Percentiles rank a stretch among this genome's conserved stretches.
Evolutionary conservation across 2,329 filamentous ascomycete genomes (phyloP).

Genomic region (Sphaceloma murrayae): DNA sequence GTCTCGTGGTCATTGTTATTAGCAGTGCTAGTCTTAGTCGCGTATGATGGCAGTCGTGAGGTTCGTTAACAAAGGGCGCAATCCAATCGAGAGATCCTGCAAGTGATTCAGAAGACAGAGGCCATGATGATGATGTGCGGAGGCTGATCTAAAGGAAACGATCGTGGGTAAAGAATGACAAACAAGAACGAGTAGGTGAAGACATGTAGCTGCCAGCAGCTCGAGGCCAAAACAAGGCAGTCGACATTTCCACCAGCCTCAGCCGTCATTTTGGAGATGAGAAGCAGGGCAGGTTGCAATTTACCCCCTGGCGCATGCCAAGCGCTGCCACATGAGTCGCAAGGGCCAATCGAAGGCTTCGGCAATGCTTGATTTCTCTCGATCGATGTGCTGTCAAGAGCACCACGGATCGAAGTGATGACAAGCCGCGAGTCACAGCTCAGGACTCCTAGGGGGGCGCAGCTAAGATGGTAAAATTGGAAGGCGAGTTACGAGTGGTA

Average conservation of each 20-base stretch:
- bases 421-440: no score
- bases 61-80: background rate
- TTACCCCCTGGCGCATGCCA: slow-evolving; percentile 13
- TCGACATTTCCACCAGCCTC: slow-evolving; percentile 3
- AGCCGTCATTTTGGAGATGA: slow-evolving; percentile 3
- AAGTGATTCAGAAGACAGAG: background rate
- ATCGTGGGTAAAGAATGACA: no score
- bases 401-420: background rate
- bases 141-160: no score
- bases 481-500: no score
- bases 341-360: slow-evolving; percentile 12
- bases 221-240: slow-evolving; percentile 5
- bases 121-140: background rate
- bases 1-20: slow-evolving; percentile 8
- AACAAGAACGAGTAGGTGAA: no score
- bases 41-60: background rate
- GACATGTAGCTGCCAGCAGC: no score
- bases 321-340: slow-evolving; percentile 11
- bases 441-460: no score
- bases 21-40: background rate
- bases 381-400: slow-evolving; percentile 5
- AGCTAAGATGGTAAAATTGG: no score
- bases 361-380: slow-evolving; percentile 11
- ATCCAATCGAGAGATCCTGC: background rate
- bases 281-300: slow-evolving; percentile 9